These are phyloP conservation scores for Scheffersomyces titani DNA, from an alignment of 1,139 yeast genomes.

Conservation along the genomic window DNA sequence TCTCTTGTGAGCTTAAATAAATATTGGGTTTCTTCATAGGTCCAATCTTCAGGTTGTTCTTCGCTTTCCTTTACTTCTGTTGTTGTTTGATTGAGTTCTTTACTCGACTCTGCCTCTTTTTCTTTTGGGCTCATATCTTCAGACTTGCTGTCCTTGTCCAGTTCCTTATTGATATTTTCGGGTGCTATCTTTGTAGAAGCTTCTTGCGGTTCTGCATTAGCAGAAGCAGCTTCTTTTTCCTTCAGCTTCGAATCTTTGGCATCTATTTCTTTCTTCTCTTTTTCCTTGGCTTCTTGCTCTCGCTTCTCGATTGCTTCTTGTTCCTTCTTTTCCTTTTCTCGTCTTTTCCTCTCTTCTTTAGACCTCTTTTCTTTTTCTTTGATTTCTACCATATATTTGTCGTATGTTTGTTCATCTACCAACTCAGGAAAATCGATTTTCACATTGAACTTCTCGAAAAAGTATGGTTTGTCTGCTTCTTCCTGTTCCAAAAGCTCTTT, in stretches of 20 bases:
- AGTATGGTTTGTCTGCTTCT: conserved; percentile 54
- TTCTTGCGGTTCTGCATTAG: neutral
- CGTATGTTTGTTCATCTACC: conserved; percentile 64
- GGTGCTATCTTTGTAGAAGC: neutral
- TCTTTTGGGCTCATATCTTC: conserved; percentile 1
- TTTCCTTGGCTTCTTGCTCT: conserved; percentile 6
- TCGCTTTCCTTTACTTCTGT: conserved; percentile 3
- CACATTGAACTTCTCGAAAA: conserved; percentile 76
- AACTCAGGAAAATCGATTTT: conserved; percentile 70
- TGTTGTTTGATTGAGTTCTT: conserved; percentile 1
- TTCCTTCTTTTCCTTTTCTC: conserved; percentile 24
- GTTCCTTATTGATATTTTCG: neutral
- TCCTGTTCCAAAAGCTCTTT: conserved; percentile 47
- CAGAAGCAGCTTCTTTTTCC: neutral
- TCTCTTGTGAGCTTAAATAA: conserved; percentile 70
- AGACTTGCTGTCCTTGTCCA: neutral
- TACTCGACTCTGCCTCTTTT: conserved; percentile 1
- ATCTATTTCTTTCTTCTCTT: conserved; percentile 3
- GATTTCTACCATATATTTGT: conserved; percentile 45
- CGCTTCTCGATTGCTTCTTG: conserved; percentile 13
- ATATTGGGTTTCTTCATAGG: conserved; percentile 73
- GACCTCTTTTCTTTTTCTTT: conserved; percentile 28
- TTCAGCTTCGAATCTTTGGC: conserved; percentile 3
- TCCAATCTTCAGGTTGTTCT: conserved; percentile 50
- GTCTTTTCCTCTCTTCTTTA: conserved; percentile 14